Evolutionary conservation across 106 monocot species (phyloP).

Genomic region (Allium cepa): DNA sequence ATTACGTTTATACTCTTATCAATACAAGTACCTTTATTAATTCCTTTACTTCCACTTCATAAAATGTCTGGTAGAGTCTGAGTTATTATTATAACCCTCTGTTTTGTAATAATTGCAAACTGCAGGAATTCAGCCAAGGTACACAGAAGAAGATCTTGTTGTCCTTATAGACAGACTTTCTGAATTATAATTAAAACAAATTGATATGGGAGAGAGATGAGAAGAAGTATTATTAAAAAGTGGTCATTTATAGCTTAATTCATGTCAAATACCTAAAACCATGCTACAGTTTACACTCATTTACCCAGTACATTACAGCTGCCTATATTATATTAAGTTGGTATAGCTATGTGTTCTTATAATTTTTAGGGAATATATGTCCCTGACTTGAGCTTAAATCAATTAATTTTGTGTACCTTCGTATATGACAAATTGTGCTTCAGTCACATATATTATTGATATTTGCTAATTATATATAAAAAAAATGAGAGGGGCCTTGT

Average conservation of each 20-base stretch:
- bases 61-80: no score
- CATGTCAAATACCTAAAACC: constrained; percentile 36
- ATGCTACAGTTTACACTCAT: constrained; percentile 25
- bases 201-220: not conserved
- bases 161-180: constrained; percentile 23
- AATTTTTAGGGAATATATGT: constrained; percentile 3
- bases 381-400: not conserved
- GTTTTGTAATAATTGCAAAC: constrained; percentile 15
- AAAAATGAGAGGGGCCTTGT: constrained; percentile 8
- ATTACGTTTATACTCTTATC: no score
- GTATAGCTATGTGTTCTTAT: not conserved
- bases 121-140: constrained; percentile 19
- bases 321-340: constrained; percentile 13
- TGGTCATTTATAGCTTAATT: not conserved
- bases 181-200: not conserved
- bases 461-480: not conserved
- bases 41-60: constrained; percentile 2
- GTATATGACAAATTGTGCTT: not conserved
- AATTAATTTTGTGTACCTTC: not conserved
- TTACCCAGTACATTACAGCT: not conserved
- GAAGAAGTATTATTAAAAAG: constrained; percentile 13
- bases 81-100: not conserved
- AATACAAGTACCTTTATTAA: not conserved
- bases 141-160: constrained; percentile 27
- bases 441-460: not conserved